Evolutionary conservation across 2,329 filamentous ascomycete genomes (phyloP).

Genomic region (Ascochyta lentis): DNA sequence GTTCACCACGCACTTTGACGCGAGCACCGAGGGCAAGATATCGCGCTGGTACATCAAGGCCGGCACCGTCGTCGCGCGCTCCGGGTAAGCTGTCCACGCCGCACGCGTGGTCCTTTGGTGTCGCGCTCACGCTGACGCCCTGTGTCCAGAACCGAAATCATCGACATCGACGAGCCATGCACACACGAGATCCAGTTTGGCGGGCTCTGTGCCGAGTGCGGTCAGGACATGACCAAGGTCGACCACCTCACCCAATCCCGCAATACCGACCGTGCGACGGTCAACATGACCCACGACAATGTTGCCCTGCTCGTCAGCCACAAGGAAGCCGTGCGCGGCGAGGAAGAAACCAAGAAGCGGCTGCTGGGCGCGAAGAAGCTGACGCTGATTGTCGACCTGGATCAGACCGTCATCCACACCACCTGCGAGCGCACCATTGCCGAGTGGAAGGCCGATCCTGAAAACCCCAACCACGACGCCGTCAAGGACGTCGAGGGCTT

Average conservation of each 20-base stretch:
- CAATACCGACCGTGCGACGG: conserved; percentile 84
- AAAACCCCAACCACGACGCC: conserved; percentile 88
- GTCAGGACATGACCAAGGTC: conserved; percentile 92
- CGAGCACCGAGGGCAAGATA: conserved; percentile 80
- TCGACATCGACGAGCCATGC: conserved; percentile 89
- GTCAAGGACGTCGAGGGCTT: conserved; percentile 89
- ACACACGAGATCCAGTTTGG: conserved; percentile 89
- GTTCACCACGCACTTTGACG: conserved; percentile 81
- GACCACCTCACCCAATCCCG: conserved; percentile 81
- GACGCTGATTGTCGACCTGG: conserved; percentile 92
- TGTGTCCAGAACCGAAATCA: conserved; percentile 59
- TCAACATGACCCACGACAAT: conserved; percentile 95
- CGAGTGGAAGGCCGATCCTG: conserved; percentile 89
- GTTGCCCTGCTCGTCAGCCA: conserved; percentile 84
- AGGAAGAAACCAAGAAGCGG: conserved; percentile 84
- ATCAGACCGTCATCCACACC: conserved; percentile 98
- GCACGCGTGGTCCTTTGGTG: not conserved
- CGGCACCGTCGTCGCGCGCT: conserved; percentile 66
- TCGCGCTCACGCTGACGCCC: conserved; percentile 9
- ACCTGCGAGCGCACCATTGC: conserved; percentile 95
- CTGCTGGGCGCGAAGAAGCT: conserved; percentile 82
- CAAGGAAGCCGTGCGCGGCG: conserved; percentile 78
- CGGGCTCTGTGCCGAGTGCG: conserved; percentile 89
- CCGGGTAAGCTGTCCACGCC: conserved; percentile 44
- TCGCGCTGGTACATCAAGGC: conserved; percentile 75